Evolutionary conservation across 352 stramenopile genomes (phyloP).

Genomic region (Globisporangium emineosum): DNA sequence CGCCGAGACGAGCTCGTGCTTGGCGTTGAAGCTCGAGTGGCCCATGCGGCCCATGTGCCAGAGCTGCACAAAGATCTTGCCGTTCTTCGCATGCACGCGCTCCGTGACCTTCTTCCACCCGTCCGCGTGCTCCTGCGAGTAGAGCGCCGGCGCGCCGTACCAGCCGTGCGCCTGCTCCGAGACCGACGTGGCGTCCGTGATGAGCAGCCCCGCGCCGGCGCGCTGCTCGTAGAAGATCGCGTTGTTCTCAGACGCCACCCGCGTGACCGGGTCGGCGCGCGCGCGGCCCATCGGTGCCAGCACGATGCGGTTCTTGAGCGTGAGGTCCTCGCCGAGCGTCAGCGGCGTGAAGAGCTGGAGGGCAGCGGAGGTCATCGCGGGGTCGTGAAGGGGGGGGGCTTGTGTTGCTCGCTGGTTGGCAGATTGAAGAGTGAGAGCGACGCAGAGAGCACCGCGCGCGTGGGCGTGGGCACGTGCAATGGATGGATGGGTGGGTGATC

Average conservation of each 20-base stretch:
- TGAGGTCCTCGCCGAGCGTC: not conserved
- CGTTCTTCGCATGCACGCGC: not conserved
- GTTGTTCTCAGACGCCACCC: not conserved
- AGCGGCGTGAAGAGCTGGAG: not conserved
- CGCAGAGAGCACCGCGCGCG: not conserved
- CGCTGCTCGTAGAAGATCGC: not conserved
- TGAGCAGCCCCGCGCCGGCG: not conserved
- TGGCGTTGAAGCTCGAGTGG: not conserved
- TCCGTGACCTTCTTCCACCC: not conserved
- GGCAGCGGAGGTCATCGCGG: not conserved
- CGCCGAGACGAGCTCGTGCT: not conserved
- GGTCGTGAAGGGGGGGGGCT: not conserved
- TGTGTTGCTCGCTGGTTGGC: not conserved
- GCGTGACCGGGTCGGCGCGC: not conserved
- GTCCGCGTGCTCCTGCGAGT: not conserved
- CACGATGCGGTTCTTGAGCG: no score
- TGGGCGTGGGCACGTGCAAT: no score
- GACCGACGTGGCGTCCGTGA: not conserved
- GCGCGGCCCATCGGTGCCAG: not conserved
- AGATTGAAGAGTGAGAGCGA: not conserved
- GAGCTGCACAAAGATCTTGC: not conserved
- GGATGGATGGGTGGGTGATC: not conserved
- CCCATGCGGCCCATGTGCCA: not conserved
- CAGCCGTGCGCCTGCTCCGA: not conserved
- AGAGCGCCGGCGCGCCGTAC: not conserved